phyloP scores from a whole-genome alignment of 169 alveolate genomes.

The Miamiensis avidus region DNA sequence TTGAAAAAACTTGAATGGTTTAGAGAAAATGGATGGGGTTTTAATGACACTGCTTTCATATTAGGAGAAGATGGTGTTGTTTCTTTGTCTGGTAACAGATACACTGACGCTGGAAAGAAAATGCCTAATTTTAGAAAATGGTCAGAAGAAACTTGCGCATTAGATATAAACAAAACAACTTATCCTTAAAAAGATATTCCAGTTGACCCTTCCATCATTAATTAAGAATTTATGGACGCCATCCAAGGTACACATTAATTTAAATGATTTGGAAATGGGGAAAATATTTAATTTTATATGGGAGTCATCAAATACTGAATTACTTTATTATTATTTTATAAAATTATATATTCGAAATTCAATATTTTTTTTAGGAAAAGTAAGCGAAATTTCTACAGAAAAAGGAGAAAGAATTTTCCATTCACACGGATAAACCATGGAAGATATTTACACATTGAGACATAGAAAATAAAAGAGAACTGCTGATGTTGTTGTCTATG shows the following conservation, averaged over 20 bases:
- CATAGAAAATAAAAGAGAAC: constrained; percentile 55
- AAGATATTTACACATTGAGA: constrained; percentile 64
- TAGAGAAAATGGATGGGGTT: constrained; percentile 84
- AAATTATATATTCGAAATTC: too few relatives aligned
- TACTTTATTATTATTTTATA: too few relatives aligned
- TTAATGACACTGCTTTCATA: constrained; percentile 66
- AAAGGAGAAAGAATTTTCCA: constrained; percentile 73
- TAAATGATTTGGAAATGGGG: too few relatives aligned
- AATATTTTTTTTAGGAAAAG: too few relatives aligned
- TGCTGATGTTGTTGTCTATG: constrained; percentile 66
- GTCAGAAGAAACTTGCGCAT: constrained; percentile 55
- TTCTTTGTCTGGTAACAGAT: constrained; percentile 75
- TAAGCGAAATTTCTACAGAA: constrained; percentile 54
- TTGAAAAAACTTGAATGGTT: constrained; percentile 55
- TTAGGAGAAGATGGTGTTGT: constrained; percentile 53
- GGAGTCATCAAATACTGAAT: too few relatives aligned
- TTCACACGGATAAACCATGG: constrained; percentile 75
- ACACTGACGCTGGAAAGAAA: constrained; percentile 60
- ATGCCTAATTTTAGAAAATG: constrained; percentile 64
- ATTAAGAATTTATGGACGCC: constrained; percentile 62
- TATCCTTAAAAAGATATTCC: constrained; percentile 49
- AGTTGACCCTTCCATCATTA: constrained; percentile 55
- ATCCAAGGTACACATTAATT: too few relatives aligned
- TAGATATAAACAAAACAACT: constrained; percentile 46
- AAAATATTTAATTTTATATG: too few relatives aligned